Evolutionary conservation across 2,329 filamentous ascomycete genomes (phyloP).

Genomic region (Botrytis squamosa): DNA sequence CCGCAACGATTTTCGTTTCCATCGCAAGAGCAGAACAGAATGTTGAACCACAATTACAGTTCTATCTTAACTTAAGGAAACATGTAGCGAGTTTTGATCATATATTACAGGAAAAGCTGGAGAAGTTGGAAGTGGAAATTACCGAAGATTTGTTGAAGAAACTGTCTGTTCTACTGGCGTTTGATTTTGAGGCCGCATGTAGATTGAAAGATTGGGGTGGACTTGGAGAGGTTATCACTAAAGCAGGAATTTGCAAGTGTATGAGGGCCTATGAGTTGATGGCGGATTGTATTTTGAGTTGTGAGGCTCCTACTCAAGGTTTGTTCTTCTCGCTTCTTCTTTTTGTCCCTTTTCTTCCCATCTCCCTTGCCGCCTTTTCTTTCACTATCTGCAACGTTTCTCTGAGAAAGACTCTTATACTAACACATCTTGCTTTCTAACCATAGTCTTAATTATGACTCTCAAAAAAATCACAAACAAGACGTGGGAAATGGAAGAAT

Average conservation of each 20-base stretch:
- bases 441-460: slow-evolving; percentile 40
- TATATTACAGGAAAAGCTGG: slow-evolving; percentile 43
- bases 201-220: slow-evolving; percentile 66
- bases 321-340: background rate
- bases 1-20: slow-evolving; percentile 51
- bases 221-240: slow-evolving; percentile 58
- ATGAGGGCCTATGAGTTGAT: slow-evolving; percentile 58
- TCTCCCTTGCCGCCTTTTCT: slow-evolving; percentile 7
- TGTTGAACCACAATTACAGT: slow-evolving; percentile 52
- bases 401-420: background rate
- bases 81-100: slow-evolving; percentile 60
- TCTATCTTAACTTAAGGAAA: slow-evolving; percentile 60
- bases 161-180: slow-evolving; percentile 64
- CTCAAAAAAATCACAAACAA: slow-evolving; percentile 70
- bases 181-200: slow-evolving; percentile 76
- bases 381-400: background rate
- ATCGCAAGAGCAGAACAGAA: slow-evolving; percentile 53
- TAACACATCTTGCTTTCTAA: background rate
- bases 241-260: slow-evolving; percentile 47
- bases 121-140: slow-evolving; percentile 45
- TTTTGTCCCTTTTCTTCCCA: background rate
- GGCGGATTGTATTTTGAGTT: slow-evolving; percentile 62
- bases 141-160: slow-evolving; percentile 58
- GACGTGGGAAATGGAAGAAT: slow-evolving; percentile 57
- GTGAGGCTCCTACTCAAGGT: slow-evolving; percentile 53